Evolutionary conservation across 2,329 filamentous ascomycete genomes (phyloP), one percentile per base, ranked within the genome.

Genomic region (Dactylellina sp.): DNA sequence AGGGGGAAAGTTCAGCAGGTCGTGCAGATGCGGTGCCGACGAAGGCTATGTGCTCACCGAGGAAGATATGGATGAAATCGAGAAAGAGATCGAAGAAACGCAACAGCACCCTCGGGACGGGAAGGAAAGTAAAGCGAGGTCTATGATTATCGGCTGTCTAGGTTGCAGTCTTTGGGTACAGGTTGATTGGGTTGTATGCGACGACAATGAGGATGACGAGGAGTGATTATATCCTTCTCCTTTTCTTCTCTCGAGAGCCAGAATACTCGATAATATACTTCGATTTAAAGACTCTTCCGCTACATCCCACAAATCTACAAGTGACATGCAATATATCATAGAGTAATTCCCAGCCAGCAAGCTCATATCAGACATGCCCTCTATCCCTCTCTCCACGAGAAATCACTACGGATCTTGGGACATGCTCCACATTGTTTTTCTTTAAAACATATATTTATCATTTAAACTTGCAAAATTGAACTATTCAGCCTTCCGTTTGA

Each of bases 131-230:
- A 57, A 35, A 14, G 62, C 56, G 20, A 25, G 71, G 24, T 75
- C 71, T 1, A 80, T 90, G 50, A 83, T 89, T 79, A 87, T 90
- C 42, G 88, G 86, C 9, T 90, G 88, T 78, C 83, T 83, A 64
- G 88, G 89, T 77, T 90, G 88, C 76, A 90, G 88, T 78, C 81
- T 90, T 49, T 90, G 87, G 87, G 79, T 90, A 57, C 84, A 85
- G 64, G 87, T 90, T 39, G 84, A 88, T 56, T 90, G 89, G 82
- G 86, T 85, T 7, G 83, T 88, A 12, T 80, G 87, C 25, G 84
- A 82, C 53, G 79, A 64, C n/a, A 60, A 66, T 11, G 47, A 55
- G 18, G 70, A 59, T 6, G 28, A 40, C 5, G 49, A 53, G 65
- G 56, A 71, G 47, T 71, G 59, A 63, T 63, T 53, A 32, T 57